Percentiles rank a stretch among this genome's conserved stretches.
These are phyloP conservation scores for Pyrenophora seminiperda DNA, from an alignment of 2,329 filamentous ascomycete species.

Conservation along the genomic window DNA sequence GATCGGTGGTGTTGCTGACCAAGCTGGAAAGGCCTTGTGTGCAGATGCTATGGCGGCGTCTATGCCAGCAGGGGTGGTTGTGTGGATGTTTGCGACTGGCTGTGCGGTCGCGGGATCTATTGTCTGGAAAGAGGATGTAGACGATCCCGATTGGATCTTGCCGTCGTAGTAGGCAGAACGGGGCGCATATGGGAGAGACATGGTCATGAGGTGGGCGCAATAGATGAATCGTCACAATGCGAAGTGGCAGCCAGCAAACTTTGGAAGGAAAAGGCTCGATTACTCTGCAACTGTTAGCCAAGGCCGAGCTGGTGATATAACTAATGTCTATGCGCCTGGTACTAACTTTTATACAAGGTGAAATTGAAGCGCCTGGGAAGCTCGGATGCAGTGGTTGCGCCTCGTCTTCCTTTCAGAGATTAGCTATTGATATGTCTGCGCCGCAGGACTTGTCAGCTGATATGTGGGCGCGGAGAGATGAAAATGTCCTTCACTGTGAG, in stretches of 20 bases:
- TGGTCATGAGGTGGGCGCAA: conserved; percentile 18
- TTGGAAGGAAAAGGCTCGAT: neutral
- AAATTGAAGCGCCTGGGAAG: neutral
- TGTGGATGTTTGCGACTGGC: conserved; percentile 72
- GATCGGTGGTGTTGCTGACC: conserved; percentile 76
- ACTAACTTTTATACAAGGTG: conserved; percentile 5
- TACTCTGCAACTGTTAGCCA: conserved; percentile 7
- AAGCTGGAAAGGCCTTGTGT: conserved; percentile 71
- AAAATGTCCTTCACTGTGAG: conserved; percentile 1
- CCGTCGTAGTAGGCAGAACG: conserved; percentile 79
- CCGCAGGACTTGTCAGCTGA: neutral
- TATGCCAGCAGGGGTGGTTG: conserved; percentile 69
- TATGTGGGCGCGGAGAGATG: neutral
- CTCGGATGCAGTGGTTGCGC: conserved; percentile 6
- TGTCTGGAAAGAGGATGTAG: conserved; percentile 69
- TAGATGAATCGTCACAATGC: conserved; percentile 4
- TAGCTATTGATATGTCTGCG: neutral
- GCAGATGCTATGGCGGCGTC: conserved; percentile 75
- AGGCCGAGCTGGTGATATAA: conserved; percentile 5
- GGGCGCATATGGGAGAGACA: conserved; percentile 53
- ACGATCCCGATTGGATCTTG: conserved; percentile 64
- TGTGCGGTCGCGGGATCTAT: conserved; percentile 75
- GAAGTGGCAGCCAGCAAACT: neutral
- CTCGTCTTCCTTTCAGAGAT: conserved; percentile 5
- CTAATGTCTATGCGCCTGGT: neutral